phyloP scores from a whole-genome alignment of 208 protist genomes.

The Leishmania major region DNA sequence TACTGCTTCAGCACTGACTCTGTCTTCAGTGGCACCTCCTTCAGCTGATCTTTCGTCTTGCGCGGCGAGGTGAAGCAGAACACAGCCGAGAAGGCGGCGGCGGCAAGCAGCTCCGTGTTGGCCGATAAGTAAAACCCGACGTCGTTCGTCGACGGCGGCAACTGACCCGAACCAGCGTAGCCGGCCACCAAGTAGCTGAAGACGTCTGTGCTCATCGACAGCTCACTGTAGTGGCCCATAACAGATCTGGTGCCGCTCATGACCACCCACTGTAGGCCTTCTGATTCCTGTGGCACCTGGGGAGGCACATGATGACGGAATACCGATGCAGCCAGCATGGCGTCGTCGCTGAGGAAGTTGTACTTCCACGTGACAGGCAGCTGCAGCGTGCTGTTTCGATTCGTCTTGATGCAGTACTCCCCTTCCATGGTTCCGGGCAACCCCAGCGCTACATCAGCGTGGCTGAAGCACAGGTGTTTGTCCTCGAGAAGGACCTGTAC shows the following conservation, averaged over 20 bases:
- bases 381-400: constrained; percentile 11
- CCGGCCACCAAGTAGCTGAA: constrained; percentile 23
- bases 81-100: constrained; percentile 20
- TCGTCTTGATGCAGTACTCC: constrained; percentile 28
- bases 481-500: constrained; percentile 34
- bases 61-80: constrained; percentile 36
- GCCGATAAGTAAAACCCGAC: constrained; percentile 16
- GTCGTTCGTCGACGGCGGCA: background rate
- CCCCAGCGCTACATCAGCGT: constrained; percentile 30
- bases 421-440: constrained; percentile 27
- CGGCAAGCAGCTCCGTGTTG: constrained; percentile 1
- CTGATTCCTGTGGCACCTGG: background rate
- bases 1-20: constrained; percentile 1
- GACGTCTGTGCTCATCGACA: constrained; percentile 12
- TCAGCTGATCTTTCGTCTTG: constrained; percentile 17
- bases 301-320: background rate
- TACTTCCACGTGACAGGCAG: constrained; percentile 13
- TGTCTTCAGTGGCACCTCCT: background rate
- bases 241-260: background rate
- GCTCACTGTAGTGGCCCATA: constrained; percentile 19
- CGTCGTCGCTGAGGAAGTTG: constrained; percentile 7
- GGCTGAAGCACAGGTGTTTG: constrained; percentile 38
- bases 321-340: constrained; percentile 4
- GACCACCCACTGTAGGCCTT: constrained; percentile 11
- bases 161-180: background rate